Conservation (phyloP, 805 yeast genomes). For the Starmera pachycereana region DNA sequence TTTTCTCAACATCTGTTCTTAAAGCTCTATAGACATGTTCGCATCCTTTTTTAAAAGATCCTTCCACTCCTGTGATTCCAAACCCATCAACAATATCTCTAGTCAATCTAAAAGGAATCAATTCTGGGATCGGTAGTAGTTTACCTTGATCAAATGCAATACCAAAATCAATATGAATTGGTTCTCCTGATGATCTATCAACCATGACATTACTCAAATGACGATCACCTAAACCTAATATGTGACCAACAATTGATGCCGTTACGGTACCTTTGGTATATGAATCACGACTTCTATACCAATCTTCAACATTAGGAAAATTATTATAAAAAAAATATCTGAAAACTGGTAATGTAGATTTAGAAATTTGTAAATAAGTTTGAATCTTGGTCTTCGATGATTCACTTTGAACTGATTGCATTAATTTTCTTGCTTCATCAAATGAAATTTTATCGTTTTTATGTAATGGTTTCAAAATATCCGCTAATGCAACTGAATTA, state of each 20-base stretch:
- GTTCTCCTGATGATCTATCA: conserved; percentile 80
- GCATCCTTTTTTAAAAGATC: conserved; percentile 62
- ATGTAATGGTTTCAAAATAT: conserved; percentile 60
- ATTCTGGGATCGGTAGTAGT: conserved; percentile 76
- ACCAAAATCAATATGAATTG: conserved; percentile 92
- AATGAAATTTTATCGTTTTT: conserved; percentile 35
- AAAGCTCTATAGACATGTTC: conserved; percentile 65
- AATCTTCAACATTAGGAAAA: conserved; percentile 55
- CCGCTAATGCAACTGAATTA: conserved; percentile 61
- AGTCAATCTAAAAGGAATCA: conserved; percentile 87
- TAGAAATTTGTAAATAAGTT: conserved; percentile 36
- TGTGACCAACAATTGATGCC: conserved; percentile 76
- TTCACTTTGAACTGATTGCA: conserved; percentile 47
- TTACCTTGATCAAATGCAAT: conserved; percentile 95
- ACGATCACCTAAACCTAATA: conserved; percentile 90
- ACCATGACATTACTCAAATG: conserved; percentile 84
- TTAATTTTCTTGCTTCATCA: conserved; percentile 49
- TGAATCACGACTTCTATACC: conserved; percentile 57
- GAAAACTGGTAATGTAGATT: conserved; percentile 54
- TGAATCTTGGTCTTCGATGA: conserved; percentile 32
- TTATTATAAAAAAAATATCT: conserved; percentile 59
- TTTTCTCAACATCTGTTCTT: conserved; percentile 53
- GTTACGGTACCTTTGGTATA: conserved; percentile 78
- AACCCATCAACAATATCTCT: conserved; percentile 88
- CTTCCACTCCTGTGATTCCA: conserved; percentile 80